Conservation (phyloP, 352 stramenopile genomes). For the Halophytophthora polymorphica region DNA sequence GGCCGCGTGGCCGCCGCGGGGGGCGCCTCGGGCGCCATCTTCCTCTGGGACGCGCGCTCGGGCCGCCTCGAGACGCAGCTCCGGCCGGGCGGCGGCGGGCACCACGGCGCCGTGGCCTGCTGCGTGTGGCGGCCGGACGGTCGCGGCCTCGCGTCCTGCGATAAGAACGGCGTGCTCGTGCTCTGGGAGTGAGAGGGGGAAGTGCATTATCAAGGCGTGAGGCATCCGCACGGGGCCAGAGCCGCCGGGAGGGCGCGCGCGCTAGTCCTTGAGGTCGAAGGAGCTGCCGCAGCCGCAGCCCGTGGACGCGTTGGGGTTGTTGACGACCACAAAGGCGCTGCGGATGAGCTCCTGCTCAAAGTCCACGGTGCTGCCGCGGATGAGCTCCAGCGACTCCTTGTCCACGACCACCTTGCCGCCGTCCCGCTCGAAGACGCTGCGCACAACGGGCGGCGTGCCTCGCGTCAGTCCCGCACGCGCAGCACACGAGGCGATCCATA, state of each 20-base stretch:
- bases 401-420: conserved; percentile 89
- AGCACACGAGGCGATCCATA: not conserved
- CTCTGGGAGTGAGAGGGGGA: conserved; percentile 57
- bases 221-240: too few species aligned
- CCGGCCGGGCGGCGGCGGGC: conserved; percentile 28
- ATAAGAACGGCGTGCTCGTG: conserved; percentile 81
- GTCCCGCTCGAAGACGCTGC: conserved; percentile 85
- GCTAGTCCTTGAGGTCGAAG: conserved; percentile 95
- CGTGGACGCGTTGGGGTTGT: conserved; percentile 96
- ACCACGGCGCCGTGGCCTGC: conserved; percentile 72
- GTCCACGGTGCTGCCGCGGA: conserved; percentile 93
- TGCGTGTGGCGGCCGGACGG: conserved; percentile 76
- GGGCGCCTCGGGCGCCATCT: conserved; percentile 45
- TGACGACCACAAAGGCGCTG: conserved; percentile 93
- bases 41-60: conserved; percentile 61
- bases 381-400: conserved; percentile 92
- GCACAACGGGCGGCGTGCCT: not conserved
- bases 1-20: conserved; percentile 55
- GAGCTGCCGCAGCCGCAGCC: conserved; percentile 97
- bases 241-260: not conserved
- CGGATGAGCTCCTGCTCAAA: conserved; percentile 98
- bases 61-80: conserved; percentile 57
- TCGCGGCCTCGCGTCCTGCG: conserved; percentile 60
- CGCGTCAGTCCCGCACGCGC: not conserved
- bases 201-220: not conserved